A percentile compares a stretch with the other conserved stretches of the same genome.
These are phyloP conservation scores for Byssochlamys sp. DNA, from an alignment of 2,329 filamentous ascomycete species.

Conservation along the genomic window DNA sequence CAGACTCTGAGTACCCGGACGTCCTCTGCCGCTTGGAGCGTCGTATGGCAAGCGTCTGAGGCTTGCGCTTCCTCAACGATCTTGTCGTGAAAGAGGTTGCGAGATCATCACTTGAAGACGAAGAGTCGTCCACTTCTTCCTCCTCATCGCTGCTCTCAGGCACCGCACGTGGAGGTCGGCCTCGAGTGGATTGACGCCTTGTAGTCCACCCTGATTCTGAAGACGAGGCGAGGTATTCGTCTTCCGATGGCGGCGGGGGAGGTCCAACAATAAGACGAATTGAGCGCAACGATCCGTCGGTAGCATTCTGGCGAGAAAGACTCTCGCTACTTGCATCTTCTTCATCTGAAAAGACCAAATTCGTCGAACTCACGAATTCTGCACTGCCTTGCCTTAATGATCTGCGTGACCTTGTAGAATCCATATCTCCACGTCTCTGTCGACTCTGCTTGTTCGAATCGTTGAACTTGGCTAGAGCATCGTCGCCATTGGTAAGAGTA, in stretches of 20 bases:
- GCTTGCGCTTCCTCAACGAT: slow-evolving; percentile 8
- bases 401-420: not conserved
- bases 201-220: not conserved
- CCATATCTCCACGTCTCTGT: not conserved
- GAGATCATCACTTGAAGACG: slow-evolving; percentile 17
- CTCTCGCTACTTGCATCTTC: slow-evolving; percentile 1
- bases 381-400: not conserved
- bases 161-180: not conserved
- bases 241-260: slow-evolving; percentile 5
- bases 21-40: slow-evolving; percentile 5
- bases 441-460: slow-evolving; percentile 5
- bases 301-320: not conserved
- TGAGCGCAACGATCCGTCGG: not conserved
- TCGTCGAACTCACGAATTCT: slow-evolving; percentile 9
- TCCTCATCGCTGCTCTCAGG: slow-evolving; percentile 13
- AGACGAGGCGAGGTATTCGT: slow-evolving; percentile 4
- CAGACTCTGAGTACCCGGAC: slow-evolving; percentile 4
- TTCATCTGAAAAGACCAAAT: slow-evolving; percentile 9
- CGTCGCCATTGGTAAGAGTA: slow-evolving; percentile 18
- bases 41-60: slow-evolving; percentile 4
- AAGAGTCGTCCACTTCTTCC: slow-evolving; percentile 3
- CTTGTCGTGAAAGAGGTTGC: slow-evolving; percentile 6
- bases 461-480: slow-evolving; percentile 17
- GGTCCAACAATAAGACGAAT: not conserved
- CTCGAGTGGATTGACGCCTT: slow-evolving; percentile 4